Base-by-base conservation (phyloP, 331 rosid species). In the Spiraea crenata region DNA sequence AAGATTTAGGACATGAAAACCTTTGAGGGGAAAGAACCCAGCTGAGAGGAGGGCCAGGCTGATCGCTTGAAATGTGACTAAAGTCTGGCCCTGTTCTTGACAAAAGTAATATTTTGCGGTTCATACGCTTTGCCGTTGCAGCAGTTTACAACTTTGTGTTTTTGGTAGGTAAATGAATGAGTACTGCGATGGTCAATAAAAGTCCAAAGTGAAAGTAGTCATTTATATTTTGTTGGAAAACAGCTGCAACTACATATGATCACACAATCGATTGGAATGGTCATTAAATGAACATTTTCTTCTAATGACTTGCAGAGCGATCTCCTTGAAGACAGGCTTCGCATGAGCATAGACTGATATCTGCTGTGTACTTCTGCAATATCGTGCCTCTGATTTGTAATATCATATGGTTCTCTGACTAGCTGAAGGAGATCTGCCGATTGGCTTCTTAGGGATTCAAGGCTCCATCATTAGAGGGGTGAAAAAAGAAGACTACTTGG, bases 261-360 rank as follows among this genome's bases (percentile, higher is more conserved):
- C 40, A 16, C 6, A 45, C 12, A 19, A 64, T 46, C 46, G 55
- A 25, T 5, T 7, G 15, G 25, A 40, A 20, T 54, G 42, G 44
- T n/a, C 50, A 3, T 10, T 11, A n/a, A 54, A 20, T 40, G 13
- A 17, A 55, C 38, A n/a, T 55, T 19, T 7, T 34, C 70, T 35
- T 37, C 55, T 54, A 12, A 70, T 80, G 71, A 65, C 42, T 72
- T 75, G 79, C 92, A 87, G 92, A 85, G 73, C 84, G 82, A 82
- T 77, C 37, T 4, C 34, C 64, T 44, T 64, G 7, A 63, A 51
- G 52, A 61, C n/a, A 44, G 59, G 57, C 55, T 70, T 7, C 44
- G 50, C 35, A 37, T 48, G 44, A 74, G 63, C 59, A 63, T 77
- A 20, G 20, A 60, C 15, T 66, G 77, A 48, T 54, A 48, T 17